Percentiles rank a stretch among this genome's conserved stretches.
Conservation (phyloP, 768 basidiomycete species). For the Leucocoprinus birnbaumii region DNA sequence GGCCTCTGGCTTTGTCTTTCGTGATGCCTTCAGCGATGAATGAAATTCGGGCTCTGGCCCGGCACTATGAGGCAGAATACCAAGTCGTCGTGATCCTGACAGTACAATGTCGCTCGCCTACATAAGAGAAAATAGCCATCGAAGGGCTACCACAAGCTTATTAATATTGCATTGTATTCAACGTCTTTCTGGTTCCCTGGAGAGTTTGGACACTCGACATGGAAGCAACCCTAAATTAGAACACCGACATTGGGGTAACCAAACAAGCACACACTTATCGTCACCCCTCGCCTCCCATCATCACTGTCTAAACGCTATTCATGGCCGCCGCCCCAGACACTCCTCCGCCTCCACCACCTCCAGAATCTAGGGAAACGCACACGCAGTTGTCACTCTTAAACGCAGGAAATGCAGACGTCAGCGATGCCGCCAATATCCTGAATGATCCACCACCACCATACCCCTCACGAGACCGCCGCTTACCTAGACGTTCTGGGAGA, state of each 20-base stretch:
- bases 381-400: not conserved
- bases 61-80: no score
- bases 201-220: no score
- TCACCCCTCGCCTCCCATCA: not conserved
- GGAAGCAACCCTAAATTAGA: no score
- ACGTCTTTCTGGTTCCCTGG: no score
- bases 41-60: no score
- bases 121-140: no score
- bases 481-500: constrained; percentile 27
- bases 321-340: constrained; percentile 1
- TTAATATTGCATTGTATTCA: no score
- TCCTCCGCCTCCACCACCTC: not conserved
- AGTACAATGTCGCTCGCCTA: no score
- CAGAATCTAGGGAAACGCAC: not conserved
- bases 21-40: no score
- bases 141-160: no score
- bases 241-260: not conserved
- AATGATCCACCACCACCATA: constrained; percentile 74
- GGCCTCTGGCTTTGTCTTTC: no score
- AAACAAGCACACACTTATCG: constrained; percentile 6
- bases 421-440: constrained; percentile 6
- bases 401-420: not conserved
- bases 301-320: not conserved
- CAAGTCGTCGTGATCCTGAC: no score
- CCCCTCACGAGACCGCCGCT: constrained; percentile 43